Evolutionary conservation across 495 filamentous ascomycete genomes (phyloP), one percentile per base, ranked within the genome.

Genomic region (Tetracladium setigerum): DNA sequence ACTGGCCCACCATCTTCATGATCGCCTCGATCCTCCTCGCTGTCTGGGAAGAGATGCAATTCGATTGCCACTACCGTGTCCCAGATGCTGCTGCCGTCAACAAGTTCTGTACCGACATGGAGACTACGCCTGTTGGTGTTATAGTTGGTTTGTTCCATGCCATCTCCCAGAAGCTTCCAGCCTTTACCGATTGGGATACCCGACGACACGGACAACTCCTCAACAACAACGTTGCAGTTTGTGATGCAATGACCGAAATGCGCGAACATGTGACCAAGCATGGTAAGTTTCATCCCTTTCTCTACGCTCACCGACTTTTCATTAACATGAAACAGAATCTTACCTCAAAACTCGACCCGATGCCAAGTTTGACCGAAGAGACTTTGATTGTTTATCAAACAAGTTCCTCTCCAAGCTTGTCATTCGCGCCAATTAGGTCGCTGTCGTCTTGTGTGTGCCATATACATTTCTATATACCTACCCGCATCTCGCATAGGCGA

Each of bases 1-100:
- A 95, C 70, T 95, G 89, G 89, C 89, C 89, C 5, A 95, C 89
- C 7, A 95, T 95, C 62, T 95, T 95, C 73, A 88, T 95, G 71
- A 74, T 95, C 32, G 89, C 88, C 22, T 87, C 85, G 5, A 88
- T 95, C 49, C 76, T 95, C 10, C 72, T 95, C 41, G 87, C 85
- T 27, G 87, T 95, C 8, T 95, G 89, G 89, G 89, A 95, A 64
- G 83, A 94, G 71, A 95, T 95, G 79, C 89, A 95, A 63, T 95
- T 95, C 63, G 89, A 95, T 64, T 89, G 83, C 72, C 85, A 92
- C 62, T 95, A 95, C 71, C 84, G 88, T 37, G 81, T 89, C 9
- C 87, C 84, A 11, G 89, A 95, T 63, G 73, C 82, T 22, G 71
- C 77, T 36, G 84, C 84, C 5, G 88, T 94, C 19, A 77, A 87